A percentile compares a stretch with the other conserved stretches of the same genome.
phyloP scores from a whole-genome alignment of 495 filamentous ascomycete genomes.

The Trichocladium antarcticum region DNA sequence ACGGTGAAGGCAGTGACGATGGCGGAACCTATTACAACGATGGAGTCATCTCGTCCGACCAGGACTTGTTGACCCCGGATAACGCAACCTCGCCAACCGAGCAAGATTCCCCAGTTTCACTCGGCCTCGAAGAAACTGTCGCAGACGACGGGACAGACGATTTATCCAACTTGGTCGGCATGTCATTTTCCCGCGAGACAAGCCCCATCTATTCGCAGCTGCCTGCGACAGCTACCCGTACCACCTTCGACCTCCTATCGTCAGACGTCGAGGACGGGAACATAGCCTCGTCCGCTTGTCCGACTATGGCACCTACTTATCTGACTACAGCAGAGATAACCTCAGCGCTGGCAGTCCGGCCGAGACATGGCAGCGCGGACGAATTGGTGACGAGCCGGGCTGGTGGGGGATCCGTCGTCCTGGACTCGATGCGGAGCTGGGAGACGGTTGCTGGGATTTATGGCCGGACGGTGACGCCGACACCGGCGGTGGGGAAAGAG shows the following conservation, averaged over 20 bases:
- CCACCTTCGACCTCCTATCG: neutral
- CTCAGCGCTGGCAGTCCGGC: too few species aligned
- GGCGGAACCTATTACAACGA: neutral
- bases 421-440: neutral
- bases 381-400: neutral
- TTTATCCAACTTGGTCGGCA: neutral
- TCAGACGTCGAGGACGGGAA: neutral
- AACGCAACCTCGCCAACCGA: too few species aligned
- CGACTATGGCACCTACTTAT: too few species aligned
- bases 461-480: too few species aligned
- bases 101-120: neutral
- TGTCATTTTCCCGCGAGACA: too few species aligned
- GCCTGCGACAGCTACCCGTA: too few species aligned
- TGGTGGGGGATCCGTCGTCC: neutral
- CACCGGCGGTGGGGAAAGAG: neutral
- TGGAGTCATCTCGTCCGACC: neutral
- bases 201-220: too few species aligned
- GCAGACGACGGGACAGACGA: neutral
- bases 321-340: too few species aligned
- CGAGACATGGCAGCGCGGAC: too few species aligned
- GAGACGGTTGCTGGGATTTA: neutral
- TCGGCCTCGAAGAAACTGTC: neutral
- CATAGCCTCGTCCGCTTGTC: too few species aligned
- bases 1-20: constrained; percentile 12
- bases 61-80: too few species aligned